Percentiles rank a stretch among this genome's conserved stretches.
Conservation (phyloP, 1,284 basidiomycete genomes). For the Puccinia triticina region DNA sequence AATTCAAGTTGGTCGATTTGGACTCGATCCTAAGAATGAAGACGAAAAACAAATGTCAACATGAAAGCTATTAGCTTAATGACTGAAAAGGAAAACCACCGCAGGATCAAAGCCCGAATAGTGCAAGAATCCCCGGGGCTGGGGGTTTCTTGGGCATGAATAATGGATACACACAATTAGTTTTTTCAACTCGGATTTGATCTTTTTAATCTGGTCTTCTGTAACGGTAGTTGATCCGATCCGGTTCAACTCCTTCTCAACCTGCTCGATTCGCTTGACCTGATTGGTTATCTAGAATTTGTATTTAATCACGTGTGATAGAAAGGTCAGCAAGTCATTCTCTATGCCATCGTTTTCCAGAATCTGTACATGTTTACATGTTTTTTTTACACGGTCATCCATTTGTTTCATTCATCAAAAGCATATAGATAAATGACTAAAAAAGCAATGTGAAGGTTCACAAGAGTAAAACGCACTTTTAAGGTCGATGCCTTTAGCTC, state of each 20-base stretch:
- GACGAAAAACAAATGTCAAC: neutral
- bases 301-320: neutral
- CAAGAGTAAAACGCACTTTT: neutral
- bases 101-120: neutral
- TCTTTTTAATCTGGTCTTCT: constrained; percentile 28
- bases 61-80: neutral
- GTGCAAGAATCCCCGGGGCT: neutral
- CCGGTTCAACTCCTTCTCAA: constrained; percentile 75
- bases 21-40: constrained; percentile 23
- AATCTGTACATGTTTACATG: neutral
- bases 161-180: constrained; percentile 14
- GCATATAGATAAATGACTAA: too few species aligned
- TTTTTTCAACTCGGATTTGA: constrained; percentile 33
- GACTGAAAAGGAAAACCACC: neutral
- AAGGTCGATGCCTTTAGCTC: constrained; percentile 39
- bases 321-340: neutral
- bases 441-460: neutral
- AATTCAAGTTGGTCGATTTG: constrained; percentile 39
- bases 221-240: constrained; percentile 16
- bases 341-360: neutral
- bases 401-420: neutral
- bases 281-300: constrained; percentile 73
- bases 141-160: neutral
- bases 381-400: neutral
- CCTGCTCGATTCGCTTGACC: constrained; percentile 78